A percentile compares a stretch with the other conserved stretches of the same genome.
Evolutionary conservation across 2,329 filamentous ascomycete genomes (phyloP).

Genomic region (Lachnellula occidentalis): DNA sequence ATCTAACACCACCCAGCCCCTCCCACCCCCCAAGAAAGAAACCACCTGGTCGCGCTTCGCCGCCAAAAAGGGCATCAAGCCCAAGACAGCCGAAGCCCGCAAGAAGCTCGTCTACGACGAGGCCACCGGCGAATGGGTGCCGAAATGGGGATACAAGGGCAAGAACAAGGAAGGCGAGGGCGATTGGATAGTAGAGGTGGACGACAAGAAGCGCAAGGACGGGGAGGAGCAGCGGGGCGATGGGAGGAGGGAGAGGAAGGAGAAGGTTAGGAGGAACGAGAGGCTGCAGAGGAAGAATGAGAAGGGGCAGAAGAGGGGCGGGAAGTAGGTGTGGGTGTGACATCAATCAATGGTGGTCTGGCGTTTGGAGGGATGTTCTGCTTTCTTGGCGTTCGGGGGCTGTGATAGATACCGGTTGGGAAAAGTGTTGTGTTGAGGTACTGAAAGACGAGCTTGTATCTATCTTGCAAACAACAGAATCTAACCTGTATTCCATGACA

Average conservation of each 20-base stretch:
- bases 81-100: slow-evolving; percentile 73
- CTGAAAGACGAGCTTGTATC: too few species aligned
- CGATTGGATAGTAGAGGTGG: slow-evolving; percentile 90
- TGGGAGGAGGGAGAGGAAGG: slow-evolving; percentile 59
- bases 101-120: slow-evolving; percentile 82
- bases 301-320: slow-evolving; percentile 44
- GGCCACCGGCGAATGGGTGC: slow-evolving; percentile 78
- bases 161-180: slow-evolving; percentile 78
- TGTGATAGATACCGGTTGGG: too few species aligned
- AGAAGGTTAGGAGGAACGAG: slow-evolving; percentile 67
- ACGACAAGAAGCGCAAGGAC: slow-evolving; percentile 64
- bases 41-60: slow-evolving; percentile 98
- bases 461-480: too few species aligned
- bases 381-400: too few species aligned
- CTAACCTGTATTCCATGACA: too few species aligned
- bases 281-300: slow-evolving; percentile 63
- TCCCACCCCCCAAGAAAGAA: slow-evolving; percentile 73
- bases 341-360: not conserved
- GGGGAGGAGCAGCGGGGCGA: slow-evolving; percentile 57
- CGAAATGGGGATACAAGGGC: slow-evolving; percentile 92
- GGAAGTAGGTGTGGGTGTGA: slow-evolving; percentile 22
- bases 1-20: slow-evolving; percentile 41
- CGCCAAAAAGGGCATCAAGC: slow-evolving; percentile 92
- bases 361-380: not conserved
- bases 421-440: too few species aligned